Conservation (phyloP, 306 rosid species). For the Herpetospermum pedunculosum region DNA sequence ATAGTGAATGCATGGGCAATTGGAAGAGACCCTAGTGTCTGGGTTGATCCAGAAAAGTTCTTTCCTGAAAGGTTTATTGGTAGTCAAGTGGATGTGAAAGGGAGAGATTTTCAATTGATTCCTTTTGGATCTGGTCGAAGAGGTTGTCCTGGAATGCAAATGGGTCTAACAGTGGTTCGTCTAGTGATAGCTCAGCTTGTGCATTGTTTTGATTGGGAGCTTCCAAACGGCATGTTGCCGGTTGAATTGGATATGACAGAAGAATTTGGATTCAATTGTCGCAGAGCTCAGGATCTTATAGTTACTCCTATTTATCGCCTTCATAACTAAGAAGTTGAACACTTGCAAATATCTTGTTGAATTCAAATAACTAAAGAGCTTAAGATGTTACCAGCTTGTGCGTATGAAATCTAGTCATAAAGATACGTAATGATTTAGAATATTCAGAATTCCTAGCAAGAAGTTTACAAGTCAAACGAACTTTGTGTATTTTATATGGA, state of each 20-base stretch:
- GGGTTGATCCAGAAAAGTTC: not conserved
- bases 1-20: not conserved
- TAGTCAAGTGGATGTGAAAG: not conserved
- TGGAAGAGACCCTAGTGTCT: not conserved
- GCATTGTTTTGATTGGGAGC: not conserved
- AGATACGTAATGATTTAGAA: not conserved
- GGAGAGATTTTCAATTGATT: not conserved
- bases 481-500: too few species aligned
- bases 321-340: not conserved
- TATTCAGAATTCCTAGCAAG: not conserved
- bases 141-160: not conserved
- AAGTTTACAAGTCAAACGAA: too few species aligned
- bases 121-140: not conserved
- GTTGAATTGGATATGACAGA: not conserved
- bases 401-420: not conserved
- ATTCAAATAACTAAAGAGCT: not conserved
- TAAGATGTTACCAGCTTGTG: not conserved
- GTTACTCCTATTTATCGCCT: not conserved
- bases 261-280: not conserved
- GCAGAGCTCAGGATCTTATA: not conserved
- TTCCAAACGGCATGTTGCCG: not conserved
- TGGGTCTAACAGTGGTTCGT: not conserved
- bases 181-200: not conserved
- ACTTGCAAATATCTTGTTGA: not conserved
- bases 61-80: not conserved